These are phyloP conservation scores for Silene conica DNA, from an alignment of 148 eudicot species.

Conservation along the genomic window DNA sequence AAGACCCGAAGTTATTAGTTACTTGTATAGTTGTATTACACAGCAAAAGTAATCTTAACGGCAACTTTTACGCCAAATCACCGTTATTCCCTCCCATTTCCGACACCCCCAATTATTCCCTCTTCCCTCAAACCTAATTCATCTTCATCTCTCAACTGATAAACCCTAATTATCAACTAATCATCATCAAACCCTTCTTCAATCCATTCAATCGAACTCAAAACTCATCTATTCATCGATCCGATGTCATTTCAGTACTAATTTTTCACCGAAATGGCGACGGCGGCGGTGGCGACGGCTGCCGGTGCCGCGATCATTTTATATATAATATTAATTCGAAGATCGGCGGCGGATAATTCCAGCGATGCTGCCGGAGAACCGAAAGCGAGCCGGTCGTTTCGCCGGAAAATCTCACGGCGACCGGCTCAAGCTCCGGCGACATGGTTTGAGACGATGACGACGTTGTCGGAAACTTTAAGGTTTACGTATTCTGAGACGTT, in stretches of 20 bases:
- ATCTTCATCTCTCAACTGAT: neutral
- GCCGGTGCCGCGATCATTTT: constrained; percentile 69
- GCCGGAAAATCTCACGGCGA: constrained; percentile 56
- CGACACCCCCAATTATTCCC: neutral
- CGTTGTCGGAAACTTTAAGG: constrained; percentile 74
- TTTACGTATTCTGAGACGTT: constrained; percentile 87
- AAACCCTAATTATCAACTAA: constrained; percentile 17
- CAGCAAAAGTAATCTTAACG: neutral
- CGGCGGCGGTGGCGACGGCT: constrained; percentile 79
- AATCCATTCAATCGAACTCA: neutral
- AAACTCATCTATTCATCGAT: neutral
- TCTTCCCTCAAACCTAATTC: neutral
- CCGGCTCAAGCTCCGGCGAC: constrained; percentile 95
- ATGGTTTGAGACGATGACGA: constrained; percentile 77
- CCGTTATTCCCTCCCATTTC: neutral
- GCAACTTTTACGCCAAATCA: neutral
- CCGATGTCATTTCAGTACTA: neutral
- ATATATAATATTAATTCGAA: constrained; percentile 53
- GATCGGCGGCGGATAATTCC: constrained; percentile 28
- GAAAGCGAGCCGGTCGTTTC: constrained; percentile 43
- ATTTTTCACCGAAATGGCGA: constrained; percentile 40
- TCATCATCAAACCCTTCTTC: neutral
- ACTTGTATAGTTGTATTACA: too few relatives aligned
- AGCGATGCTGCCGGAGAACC: constrained; percentile 39
- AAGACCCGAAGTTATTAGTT: too few relatives aligned